phyloP scores from a whole-genome alignment of 768 basidiomycete species.

The Lepiota venenata region DNA sequence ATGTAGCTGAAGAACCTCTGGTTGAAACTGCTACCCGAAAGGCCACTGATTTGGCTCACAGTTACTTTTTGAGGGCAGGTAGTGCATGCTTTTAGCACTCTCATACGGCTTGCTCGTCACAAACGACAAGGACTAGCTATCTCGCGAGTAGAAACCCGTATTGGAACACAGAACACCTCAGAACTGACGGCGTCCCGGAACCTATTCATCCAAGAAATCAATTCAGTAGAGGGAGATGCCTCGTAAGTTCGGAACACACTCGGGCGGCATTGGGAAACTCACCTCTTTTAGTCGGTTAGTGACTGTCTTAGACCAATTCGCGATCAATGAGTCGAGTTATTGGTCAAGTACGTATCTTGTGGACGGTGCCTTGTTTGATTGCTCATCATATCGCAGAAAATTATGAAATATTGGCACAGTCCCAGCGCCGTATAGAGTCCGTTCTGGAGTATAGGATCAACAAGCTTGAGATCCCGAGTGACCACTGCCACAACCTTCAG shows the following conservation, averaged over 20 bases:
- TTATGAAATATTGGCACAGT: background rate
- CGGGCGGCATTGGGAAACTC: too few species aligned
- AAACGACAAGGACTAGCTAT: background rate
- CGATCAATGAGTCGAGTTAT: background rate
- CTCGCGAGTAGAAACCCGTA: background rate
- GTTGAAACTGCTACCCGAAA: background rate
- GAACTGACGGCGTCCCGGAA: background rate
- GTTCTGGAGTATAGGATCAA: constrained; percentile 28
- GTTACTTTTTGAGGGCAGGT: background rate
- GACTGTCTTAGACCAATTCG: background rate
- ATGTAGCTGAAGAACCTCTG: constrained; percentile 2
- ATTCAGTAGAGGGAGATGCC: background rate
- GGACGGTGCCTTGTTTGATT: background rate
- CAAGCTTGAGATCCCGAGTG: constrained; percentile 27
- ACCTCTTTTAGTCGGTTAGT: background rate
- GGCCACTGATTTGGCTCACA: background rate
- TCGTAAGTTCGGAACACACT: background rate
- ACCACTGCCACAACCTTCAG: constrained; percentile 33
- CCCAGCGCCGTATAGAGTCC: constrained; percentile 16
- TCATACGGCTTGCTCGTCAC: background rate
- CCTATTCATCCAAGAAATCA: background rate
- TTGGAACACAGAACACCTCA: too few species aligned
- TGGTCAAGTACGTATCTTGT: background rate
- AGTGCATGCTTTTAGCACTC: background rate
- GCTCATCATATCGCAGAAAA: background rate